These are phyloP conservation scores for Botrytis paeoniae DNA, from an alignment of 2,329 filamentous ascomycete genomes.

Conservation along the genomic window DNA sequence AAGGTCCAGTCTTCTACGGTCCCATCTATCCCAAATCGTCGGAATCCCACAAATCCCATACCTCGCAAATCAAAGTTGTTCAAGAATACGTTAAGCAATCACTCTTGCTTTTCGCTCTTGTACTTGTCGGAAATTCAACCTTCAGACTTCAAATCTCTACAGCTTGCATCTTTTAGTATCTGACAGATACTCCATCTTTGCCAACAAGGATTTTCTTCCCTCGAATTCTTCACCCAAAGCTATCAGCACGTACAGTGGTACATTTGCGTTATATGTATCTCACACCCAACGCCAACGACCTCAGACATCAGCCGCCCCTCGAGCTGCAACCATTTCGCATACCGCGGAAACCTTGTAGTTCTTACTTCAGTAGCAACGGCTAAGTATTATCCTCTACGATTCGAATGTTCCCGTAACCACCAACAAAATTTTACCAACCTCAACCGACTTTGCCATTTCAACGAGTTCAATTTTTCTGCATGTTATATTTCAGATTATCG, in stretches of 20 bases:
- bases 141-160: neutral
- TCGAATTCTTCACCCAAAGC: slow-evolving; percentile 31
- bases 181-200: neutral
- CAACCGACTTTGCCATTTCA: slow-evolving; percentile 49
- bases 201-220: slow-evolving; percentile 22
- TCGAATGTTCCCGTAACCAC: slow-evolving; percentile 41
- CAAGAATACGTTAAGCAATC: neutral
- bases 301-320: slow-evolving; percentile 88
- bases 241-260: slow-evolving; percentile 30
- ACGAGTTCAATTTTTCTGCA: slow-evolving; percentile 39
- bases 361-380: slow-evolving; percentile 87
- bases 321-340: slow-evolving; percentile 97
- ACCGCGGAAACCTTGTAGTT: slow-evolving; percentile 90
- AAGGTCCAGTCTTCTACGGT: neutral
- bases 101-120: slow-evolving; percentile 8
- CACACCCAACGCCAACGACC: slow-evolving; percentile 69
- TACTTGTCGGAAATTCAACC: neutral
- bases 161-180: neutral
- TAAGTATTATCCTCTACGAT: slow-evolving; percentile 51
- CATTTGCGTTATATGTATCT: slow-evolving; percentile 42
- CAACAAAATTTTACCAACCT: slow-evolving; percentile 47
- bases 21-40: neutral
- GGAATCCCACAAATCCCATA: neutral
- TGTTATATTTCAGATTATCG: slow-evolving; percentile 43
- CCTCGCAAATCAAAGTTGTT: neutral